These are phyloP conservation scores for Chaetomium tenue DNA, from an alignment of 495 filamentous ascomycete genomes.

Conservation along the genomic window DNA sequence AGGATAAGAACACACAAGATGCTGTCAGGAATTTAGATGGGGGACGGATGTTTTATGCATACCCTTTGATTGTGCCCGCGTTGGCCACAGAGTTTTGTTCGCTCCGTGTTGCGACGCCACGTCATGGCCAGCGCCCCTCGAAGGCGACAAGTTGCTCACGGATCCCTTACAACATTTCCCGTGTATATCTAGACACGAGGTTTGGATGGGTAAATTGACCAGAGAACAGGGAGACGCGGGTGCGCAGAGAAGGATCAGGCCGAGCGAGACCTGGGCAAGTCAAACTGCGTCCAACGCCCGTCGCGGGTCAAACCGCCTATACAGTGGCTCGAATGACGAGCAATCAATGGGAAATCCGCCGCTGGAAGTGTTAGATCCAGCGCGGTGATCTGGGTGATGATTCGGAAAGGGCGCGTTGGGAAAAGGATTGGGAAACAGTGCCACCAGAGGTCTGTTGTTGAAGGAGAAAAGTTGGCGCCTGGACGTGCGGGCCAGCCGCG, in stretches of 20 bases:
- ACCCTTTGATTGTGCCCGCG: constrained; percentile 30
- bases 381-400: constrained; percentile 16
- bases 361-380: constrained; percentile 8
- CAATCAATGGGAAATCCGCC: constrained; percentile 14
- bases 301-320: constrained; percentile 22
- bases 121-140: constrained; percentile 28
- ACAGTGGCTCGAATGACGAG: constrained; percentile 20
- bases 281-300: constrained; percentile 21
- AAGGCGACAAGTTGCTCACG: constrained; percentile 25
- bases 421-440: constrained; percentile 15
- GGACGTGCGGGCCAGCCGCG: constrained; percentile 48
- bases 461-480: constrained; percentile 34
- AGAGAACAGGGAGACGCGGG: constrained; percentile 24
- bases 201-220: constrained; percentile 25
- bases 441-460: constrained; percentile 27
- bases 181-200: constrained; percentile 28
- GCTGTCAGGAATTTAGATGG: constrained; percentile 25
- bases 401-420: constrained; percentile 19
- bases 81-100: constrained; percentile 22
- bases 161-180: constrained; percentile 32
- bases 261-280: constrained; percentile 19
- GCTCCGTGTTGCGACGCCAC: constrained; percentile 29
- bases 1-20: constrained; percentile 28
- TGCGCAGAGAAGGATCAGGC: constrained; percentile 18
- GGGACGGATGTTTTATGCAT: constrained; percentile 36